These are phyloP conservation scores for Penicillium sp. DNA, from an alignment of 2,329 filamentous ascomycete species.

Conservation along the genomic window DNA sequence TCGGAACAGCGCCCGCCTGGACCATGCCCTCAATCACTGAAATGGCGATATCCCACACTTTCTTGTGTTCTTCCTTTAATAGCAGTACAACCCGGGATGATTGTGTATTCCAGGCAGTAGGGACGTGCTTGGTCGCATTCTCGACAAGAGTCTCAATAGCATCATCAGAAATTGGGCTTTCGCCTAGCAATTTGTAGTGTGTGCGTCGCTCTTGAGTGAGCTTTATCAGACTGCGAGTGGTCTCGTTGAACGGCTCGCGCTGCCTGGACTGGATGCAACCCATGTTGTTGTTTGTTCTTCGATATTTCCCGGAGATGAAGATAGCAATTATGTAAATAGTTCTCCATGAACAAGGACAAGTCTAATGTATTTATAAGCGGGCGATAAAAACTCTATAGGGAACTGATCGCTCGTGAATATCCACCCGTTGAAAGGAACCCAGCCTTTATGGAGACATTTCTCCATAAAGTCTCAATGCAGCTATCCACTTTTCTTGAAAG, in stretches of 20 bases:
- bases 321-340: neutral
- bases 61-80: conserved; percentile 3
- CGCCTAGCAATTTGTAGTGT: neutral
- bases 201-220: conserved; percentile 2
- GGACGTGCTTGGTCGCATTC: conserved; percentile 2
- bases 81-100: neutral
- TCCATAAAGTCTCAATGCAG: neutral
- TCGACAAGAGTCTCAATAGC: conserved; percentile 1
- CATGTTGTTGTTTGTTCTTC: neutral
- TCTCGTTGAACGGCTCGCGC: neutral
- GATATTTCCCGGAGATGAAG: neutral
- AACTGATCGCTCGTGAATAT: neutral
- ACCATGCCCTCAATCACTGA: conserved; percentile 1
- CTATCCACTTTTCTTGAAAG: neutral
- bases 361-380: neutral
- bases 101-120: conserved; percentile 5
- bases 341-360: neutral
- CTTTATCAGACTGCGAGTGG: conserved; percentile 1
- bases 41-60: conserved; percentile 3
- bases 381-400: neutral
- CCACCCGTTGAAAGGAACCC: neutral
- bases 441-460: neutral
- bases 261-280: neutral
- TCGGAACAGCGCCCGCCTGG: neutral
- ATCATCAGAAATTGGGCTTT: neutral